phyloP scores from a whole-genome alignment of 495 filamentous ascomycete genomes.

The Tuber calosporum region DNA sequence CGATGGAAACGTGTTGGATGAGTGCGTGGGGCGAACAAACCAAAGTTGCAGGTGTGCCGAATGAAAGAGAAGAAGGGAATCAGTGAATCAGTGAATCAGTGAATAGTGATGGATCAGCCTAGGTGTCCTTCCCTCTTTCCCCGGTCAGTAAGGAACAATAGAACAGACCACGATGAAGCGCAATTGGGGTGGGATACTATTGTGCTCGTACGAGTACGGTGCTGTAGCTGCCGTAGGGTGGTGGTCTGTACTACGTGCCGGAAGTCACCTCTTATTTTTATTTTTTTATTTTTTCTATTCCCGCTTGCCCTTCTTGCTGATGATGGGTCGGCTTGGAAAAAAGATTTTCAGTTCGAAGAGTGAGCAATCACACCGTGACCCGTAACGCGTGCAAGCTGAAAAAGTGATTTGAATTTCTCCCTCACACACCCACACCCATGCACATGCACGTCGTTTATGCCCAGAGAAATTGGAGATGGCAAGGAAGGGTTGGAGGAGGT shows the following conservation, averaged over 20 bases:
- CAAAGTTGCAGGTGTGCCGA: neutral
- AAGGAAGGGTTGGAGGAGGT: neutral
- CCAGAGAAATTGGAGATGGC: neutral
- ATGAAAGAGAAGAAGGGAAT: neutral
- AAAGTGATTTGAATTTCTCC: neutral
- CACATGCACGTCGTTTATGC: neutral
- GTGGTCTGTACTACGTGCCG: neutral
- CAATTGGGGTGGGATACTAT: neutral
- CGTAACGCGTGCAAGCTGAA: conserved; percentile 5
- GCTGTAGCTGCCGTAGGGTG: neutral
- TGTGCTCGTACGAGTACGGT: neutral
- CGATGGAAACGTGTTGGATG: neutral
- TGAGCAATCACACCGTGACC: neutral
- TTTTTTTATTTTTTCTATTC: neutral
- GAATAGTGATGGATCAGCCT: neutral
- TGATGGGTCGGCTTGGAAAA: neutral
- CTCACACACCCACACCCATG: neutral
- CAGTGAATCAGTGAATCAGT: too few relatives aligned
- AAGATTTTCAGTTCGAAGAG: neutral
- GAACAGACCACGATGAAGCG: neutral
- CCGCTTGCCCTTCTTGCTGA: neutral
- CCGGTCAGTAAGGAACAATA: neutral
- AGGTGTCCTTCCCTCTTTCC: neutral
- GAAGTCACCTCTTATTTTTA: neutral
- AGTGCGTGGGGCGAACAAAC: neutral